A percentile compares a stretch with the other conserved stretches of the same genome.
phyloP scores from a whole-genome alignment of 257 asterid genomes.

The Solanum chiquidenum region DNA sequence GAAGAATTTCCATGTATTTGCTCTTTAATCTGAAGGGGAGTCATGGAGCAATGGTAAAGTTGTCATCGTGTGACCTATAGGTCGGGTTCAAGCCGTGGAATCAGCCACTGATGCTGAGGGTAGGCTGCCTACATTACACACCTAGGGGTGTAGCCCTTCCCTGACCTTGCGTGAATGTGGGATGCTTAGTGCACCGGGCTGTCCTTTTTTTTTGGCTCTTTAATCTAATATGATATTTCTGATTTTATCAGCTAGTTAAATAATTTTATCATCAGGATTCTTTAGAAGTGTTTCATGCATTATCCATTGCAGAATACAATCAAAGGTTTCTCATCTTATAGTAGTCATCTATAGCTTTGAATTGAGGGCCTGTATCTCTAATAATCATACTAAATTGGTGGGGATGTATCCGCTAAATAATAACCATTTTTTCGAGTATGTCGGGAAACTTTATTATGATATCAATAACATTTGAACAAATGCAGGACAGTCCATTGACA shows the following conservation, averaged over 20 bases:
- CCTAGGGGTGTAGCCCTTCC: neutral
- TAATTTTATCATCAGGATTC: neutral
- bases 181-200: neutral
- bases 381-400: neutral
- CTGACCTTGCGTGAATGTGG: neutral
- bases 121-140: neutral
- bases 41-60: neutral
- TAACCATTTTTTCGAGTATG: neutral
- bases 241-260: neutral
- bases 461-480: conserved; percentile 8
- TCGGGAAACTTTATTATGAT: neutral
- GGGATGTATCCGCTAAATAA: neutral
- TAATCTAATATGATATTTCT: neutral
- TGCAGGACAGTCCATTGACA: conserved; percentile 93
- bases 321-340: neutral
- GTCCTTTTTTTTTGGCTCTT: neutral
- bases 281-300: neutral
- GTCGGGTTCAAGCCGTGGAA: neutral
- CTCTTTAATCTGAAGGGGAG: neutral
- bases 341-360: neutral
- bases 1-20: neutral
- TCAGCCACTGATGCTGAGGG: neutral
- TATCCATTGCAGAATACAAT: neutral
- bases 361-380: neutral
- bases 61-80: neutral